Evolutionary conservation across 805 yeast genomes (phyloP).

Genomic region (Saturnispora halmiae): DNA sequence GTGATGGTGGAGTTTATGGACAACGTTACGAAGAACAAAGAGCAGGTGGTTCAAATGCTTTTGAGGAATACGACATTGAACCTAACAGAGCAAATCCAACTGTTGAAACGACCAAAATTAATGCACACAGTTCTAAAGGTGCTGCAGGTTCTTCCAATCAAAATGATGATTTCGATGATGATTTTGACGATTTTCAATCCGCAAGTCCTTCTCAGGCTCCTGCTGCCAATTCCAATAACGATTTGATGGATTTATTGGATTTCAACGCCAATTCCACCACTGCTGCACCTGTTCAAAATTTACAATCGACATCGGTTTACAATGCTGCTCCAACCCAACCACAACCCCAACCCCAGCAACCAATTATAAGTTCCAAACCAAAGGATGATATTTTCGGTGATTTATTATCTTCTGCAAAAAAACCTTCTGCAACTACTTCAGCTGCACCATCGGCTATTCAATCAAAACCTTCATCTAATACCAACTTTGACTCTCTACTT

Average conservation of each 20-base stretch:
- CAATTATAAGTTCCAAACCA: slow-evolving; percentile 33
- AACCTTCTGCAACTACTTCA: too few species aligned
- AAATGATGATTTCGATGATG: slow-evolving; percentile 39
- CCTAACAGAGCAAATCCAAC: slow-evolving; percentile 28
- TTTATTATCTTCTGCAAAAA: slow-evolving; percentile 54
- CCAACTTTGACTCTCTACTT: slow-evolving; percentile 9
- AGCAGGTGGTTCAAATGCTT: slow-evolving; percentile 34
- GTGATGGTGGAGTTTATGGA: slow-evolving; percentile 66
- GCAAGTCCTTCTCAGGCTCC: slow-evolving; percentile 31
- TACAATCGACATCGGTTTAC: too few species aligned
- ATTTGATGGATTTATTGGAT: slow-evolving; percentile 20
- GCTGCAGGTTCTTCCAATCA: slow-evolving; percentile 13
- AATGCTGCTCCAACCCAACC: too few species aligned
- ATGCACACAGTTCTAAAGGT: slow-evolving; percentile 31
- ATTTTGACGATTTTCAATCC: slow-evolving; percentile 71
- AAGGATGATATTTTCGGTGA: slow-evolving; percentile 62
- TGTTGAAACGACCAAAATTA: slow-evolving; percentile 33
- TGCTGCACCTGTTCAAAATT: slow-evolving; percentile 13
- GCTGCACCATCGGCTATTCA: slow-evolving; percentile 9
- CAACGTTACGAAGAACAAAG: slow-evolving; percentile 52
- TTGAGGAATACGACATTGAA: slow-evolving; percentile 55
- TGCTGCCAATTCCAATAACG: slow-evolving; percentile 17
- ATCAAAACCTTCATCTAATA: slow-evolving; percentile 1
- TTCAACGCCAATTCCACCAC: slow-evolving; percentile 12
- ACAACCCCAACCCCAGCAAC: slow-evolving; percentile 29